A percentile compares a stretch with the other conserved stretches of the same genome.
phyloP scores from a whole-genome alignment of 2,329 filamentous ascomycete genomes.

The Malbranchea zuffiana region DNA sequence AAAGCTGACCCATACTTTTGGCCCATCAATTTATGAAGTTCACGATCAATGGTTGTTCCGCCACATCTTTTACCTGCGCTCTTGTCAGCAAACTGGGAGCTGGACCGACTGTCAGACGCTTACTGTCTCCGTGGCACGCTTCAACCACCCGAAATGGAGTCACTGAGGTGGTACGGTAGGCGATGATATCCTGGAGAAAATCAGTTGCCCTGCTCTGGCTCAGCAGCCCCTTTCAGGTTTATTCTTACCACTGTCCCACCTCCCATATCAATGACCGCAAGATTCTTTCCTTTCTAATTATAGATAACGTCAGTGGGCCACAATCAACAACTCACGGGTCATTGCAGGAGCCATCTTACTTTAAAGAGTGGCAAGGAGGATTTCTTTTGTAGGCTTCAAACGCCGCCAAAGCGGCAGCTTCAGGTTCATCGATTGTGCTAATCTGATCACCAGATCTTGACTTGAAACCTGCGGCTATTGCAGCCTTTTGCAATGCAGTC shows the following conservation, averaged over 20 bases:
- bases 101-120: neutral
- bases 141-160: constrained; percentile 7
- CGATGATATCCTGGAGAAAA: constrained; percentile 12
- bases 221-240: neutral
- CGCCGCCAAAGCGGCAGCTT: constrained; percentile 15
- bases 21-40: constrained; percentile 19
- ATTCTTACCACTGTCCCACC: constrained; percentile 16
- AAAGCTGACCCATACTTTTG: constrained; percentile 19
- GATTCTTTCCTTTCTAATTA: constrained; percentile 7
- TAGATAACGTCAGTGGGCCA: neutral
- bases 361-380: constrained; percentile 2
- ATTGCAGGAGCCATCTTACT: too few species aligned
- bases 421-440: constrained; percentile 15
- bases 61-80: constrained; percentile 20
- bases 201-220: too few species aligned
- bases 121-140: constrained; percentile 10
- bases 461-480: constrained; percentile 13
- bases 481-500: constrained; percentile 9
- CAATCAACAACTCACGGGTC: neutral
- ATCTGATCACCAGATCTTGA: constrained; percentile 10
- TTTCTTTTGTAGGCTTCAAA: constrained; percentile 2
- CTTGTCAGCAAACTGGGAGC: neutral
- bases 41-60: constrained; percentile 21
- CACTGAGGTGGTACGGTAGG: constrained; percentile 4
- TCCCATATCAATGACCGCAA: constrained; percentile 15